Conservation (phyloP, 148 eudicot species). For the Rhododendron ferrugineum region DNA sequence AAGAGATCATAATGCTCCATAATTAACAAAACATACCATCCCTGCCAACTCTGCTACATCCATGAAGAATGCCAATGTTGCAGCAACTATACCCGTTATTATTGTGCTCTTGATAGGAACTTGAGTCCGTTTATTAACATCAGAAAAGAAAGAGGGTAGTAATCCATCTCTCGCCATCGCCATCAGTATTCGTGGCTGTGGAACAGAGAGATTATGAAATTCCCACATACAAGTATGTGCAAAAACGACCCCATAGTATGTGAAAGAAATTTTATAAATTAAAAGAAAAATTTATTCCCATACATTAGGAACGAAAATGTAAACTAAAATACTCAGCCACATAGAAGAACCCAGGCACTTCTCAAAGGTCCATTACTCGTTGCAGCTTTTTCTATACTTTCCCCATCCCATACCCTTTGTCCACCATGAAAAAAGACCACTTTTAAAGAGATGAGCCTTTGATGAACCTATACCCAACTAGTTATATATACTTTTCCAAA, state of each 20-base stretch:
- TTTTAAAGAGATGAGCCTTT: neutral
- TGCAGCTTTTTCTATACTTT: neutral
- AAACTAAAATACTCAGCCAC: neutral
- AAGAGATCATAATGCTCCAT: neutral
- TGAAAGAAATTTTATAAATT: neutral
- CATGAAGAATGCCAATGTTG: constrained; percentile 75
- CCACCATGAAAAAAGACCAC: neutral
- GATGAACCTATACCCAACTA: neutral
- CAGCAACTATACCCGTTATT: constrained; percentile 67
- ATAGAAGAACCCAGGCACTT: neutral
- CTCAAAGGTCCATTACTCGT: neutral
- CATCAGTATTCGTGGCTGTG: constrained; percentile 93
- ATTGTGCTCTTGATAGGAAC: constrained; percentile 92
- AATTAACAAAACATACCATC: constrained; percentile 50
- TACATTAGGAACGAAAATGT: neutral
- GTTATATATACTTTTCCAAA: neutral
- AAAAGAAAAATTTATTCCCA: neutral
- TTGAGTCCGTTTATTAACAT: constrained; percentile 62
- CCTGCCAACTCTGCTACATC: constrained; percentile 91
- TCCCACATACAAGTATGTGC: neutral
- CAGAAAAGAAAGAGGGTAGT: constrained; percentile 90
- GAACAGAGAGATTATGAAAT: constrained; percentile 18
- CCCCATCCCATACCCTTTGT: neutral
- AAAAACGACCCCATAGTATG: neutral
- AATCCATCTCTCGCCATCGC: constrained; percentile 99